These are phyloP conservation scores for Ganoderma sinense DNA, from an alignment of 1,284 basidiomycete genomes.

Conservation along the genomic window DNA sequence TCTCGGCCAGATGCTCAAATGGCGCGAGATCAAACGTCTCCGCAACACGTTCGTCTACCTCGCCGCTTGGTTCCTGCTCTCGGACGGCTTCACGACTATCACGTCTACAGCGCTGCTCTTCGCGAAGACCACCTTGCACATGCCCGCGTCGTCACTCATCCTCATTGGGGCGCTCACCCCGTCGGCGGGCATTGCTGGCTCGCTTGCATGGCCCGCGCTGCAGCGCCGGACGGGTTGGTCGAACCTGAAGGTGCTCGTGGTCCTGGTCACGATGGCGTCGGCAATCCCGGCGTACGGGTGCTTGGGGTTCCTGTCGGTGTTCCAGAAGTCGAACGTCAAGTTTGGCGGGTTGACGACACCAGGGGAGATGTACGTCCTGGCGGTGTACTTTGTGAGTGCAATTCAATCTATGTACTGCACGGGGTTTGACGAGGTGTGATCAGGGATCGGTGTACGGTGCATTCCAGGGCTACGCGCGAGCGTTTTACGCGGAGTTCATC, in stretches of 20 bases:
- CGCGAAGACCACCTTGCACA: conserved; percentile 81
- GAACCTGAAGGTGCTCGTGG: conserved; percentile 72
- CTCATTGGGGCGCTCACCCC: conserved; percentile 78
- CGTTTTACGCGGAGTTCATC: conserved; percentile 80
- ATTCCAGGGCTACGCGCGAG: conserved; percentile 83
- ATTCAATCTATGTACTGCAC: not conserved
- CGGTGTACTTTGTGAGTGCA: conserved; percentile 76
- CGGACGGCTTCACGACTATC: conserved; percentile 87
- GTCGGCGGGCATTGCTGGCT: conserved; percentile 75
- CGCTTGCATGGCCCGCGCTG: conserved; percentile 72
- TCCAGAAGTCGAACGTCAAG: conserved; percentile 46
- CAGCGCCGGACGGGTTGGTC: conserved; percentile 69
- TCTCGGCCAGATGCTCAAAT: conserved; percentile 73
- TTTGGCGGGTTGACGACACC: conserved; percentile 81
- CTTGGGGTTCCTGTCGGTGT: conserved; percentile 74
- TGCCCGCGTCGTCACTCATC: conserved; percentile 75
- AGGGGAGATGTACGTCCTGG: conserved; percentile 86
- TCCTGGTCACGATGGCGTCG: conserved; percentile 72
- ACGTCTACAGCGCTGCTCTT: conserved; percentile 86
- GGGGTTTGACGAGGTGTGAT: not conserved
- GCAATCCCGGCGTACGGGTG: conserved; percentile 85
- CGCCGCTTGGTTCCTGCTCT: conserved; percentile 90
- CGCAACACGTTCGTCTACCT: conserved; percentile 88
- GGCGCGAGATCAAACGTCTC: conserved; percentile 74
- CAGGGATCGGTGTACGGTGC: conserved; percentile 77